Base-by-base conservation (phyloP, 2,329 filamentous ascomycete genomes). In the Talaromyces sp. region DNA sequence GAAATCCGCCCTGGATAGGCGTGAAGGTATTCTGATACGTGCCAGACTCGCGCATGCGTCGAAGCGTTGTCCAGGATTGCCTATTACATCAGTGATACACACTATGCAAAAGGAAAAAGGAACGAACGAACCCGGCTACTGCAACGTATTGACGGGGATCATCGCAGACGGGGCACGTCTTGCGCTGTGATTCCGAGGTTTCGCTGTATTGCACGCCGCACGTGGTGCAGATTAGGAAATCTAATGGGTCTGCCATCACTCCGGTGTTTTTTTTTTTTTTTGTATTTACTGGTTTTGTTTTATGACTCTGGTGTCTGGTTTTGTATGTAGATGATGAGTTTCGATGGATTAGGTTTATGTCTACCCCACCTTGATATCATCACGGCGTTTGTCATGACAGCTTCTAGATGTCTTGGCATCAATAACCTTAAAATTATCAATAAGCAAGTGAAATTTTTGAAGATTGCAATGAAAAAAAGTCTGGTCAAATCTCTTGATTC, bases 91-190 rank as follows among this genome's bases (percentile, higher is more conserved):
- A 32, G 44, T 47, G 9, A 25, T 47, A 25, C 3, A 25, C 19
- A 39, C 4, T 1, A n/a, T 44, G 33, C 19, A n/a, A 47, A 17
- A 60, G 3, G 30, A n/a, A 15, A 7, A 9, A 27, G 8, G 53
- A 57, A 22, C 19, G 33, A 44, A 57, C 59, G 39, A 59, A 72
- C 70, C 70, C 70, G 28, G 65, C 63, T 39, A 67, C 59, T 36
- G 70, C 66, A 28, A 72, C 64, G 49, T 69, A 72, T 67, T 72
- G 70, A 11, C 70, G 65, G 4, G 70, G 70, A 60, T 72, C 70
- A 64, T 72, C 70, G 61, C 70, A 72, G 59, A 72, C 68, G 54
- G 68, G 67, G 63, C 70, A 72, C 15, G 69, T 65, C n/a, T 65
- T 55, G 36, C 61, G 36, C 13, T 44, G 60, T 5, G 65, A 55